Base-by-base conservation (phyloP, 2,329 filamentous ascomycete species). In the Zymoseptoria pseudotritici region DNA sequence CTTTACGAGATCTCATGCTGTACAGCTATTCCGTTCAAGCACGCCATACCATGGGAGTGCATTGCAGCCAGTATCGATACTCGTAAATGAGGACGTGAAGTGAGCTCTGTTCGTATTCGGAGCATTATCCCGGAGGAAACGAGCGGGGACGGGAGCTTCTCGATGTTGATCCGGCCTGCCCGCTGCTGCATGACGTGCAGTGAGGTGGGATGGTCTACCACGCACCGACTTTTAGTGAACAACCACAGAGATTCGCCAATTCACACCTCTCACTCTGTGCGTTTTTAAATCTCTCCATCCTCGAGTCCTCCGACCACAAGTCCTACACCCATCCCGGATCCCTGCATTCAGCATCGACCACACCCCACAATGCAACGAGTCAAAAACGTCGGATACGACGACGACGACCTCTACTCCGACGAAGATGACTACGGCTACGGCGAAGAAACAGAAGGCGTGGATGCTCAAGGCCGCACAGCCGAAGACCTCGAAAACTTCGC, bases 361-460 rank as follows among this genome's bases (percentile, higher is more conserved):
- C 1, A 29, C 17, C 36, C 54, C 29, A 66, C 42, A 24, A 77
- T 76, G 69, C 76, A 76, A 51, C 73, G 78, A 67, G 74, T 78
- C 56, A 78, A 79, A 65, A 78, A 77, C 57, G 68, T 80, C 49
- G 75, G 71, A 59, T 80, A 79, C 65, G 77, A 80, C 55, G 77
- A 78, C 26, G 79, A 82, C 63, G 82, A 84, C 64, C 62, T 80
- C 13, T 80, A 82, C 68, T 76, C 78, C 61, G 80, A 78, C 61
- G 79, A 82, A 56, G 79, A 81, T 4, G 70, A 71, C 22, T 76
- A 78, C 10, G 74, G 75, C 26, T 75, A 76, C 4, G 22, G 22
- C 22, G 22, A 24, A 24, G 22, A 24, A 24, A 24, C 22, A 42
- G 75, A 77, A 60, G 74, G 73, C 53, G 72, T 72, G 24, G 72